Percentiles rank a stretch among this genome's conserved stretches.
phyloP scores from a whole-genome alignment of 164 flowering plant species.

The Warburgia ugandensis region DNA sequence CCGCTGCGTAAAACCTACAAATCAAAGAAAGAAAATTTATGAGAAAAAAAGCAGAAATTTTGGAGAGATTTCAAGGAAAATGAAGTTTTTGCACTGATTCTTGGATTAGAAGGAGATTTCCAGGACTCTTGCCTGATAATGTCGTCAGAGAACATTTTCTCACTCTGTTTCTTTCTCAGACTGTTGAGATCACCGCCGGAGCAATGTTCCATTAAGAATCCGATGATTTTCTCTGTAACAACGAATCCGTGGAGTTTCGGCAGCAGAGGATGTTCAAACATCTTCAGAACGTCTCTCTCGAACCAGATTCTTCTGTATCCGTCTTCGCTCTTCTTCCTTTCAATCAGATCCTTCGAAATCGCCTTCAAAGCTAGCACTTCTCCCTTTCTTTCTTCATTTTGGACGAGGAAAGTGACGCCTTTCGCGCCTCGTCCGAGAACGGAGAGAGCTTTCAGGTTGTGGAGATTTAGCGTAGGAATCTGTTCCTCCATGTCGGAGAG shows the following conservation, averaged over 20 bases:
- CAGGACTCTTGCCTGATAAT: conserved; percentile 43
- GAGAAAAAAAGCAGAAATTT: background rate
- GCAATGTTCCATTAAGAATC: conserved; percentile 73
- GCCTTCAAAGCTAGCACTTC: conserved; percentile 56
- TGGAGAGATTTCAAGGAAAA: background rate
- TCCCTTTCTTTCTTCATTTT: conserved; percentile 3
- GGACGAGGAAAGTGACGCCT: conserved; percentile 67
- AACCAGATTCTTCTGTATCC: conserved; percentile 43
- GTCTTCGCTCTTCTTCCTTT: conserved; percentile 27
- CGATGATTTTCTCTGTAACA: conserved; percentile 43
- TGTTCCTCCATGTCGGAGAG: conserved; percentile 8
- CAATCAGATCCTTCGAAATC: conserved; percentile 35
- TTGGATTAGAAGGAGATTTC: too few relatives aligned
- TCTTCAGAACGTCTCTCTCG: conserved; percentile 50
- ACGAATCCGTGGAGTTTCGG: conserved; percentile 58
- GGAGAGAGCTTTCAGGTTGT: conserved; percentile 30
- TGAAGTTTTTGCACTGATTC: too few relatives aligned
- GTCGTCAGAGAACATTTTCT: conserved; percentile 74
- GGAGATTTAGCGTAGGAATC: conserved; percentile 23
- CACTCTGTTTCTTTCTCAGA: conserved; percentile 51
- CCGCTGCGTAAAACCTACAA: conserved; percentile 76
- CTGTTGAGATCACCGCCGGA: conserved; percentile 59
- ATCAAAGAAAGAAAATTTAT: background rate
- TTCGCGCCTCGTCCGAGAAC: conserved; percentile 84
- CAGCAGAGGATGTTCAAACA: conserved; percentile 55